Evolutionary conservation across 441 rosid species (phyloP), one percentile per base, ranked within the genome.

Genomic region (Gossypium aridum): DNA sequence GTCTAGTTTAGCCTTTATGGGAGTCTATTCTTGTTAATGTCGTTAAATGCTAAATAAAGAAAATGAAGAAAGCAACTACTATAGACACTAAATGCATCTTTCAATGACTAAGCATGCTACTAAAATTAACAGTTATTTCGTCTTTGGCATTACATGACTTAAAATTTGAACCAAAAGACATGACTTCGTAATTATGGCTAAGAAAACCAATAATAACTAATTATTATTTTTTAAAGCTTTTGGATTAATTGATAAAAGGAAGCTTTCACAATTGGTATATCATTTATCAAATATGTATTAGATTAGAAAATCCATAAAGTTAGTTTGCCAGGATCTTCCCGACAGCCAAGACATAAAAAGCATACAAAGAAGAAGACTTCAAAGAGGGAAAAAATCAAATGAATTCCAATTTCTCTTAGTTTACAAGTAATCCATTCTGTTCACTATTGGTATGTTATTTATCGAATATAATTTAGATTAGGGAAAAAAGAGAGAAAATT

Each of bases 391-490:
- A 64, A 45, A 66, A 82, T 83, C 64, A 83, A 83, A 66, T 25
- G 19, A 57, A 63, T 57, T 80, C 80, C 68, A 71, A 55, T 66
- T 76, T 80, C 37, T 77, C 82, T 13, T 53, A 70, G 31, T 80
- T 78, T 56, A 78, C 75, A 47, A 67, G 63, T 43, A 78, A 76
- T 4, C 79, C 75, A 28, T 80, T 63, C 22, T 71, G 64, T 43
- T 73, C 43, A 37, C 43, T 7, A 37, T 37, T 37, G 43, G 43
- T 37, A 37, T 37, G 9, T 37, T 37, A 37, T 37, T 37, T 37
- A 37, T 37, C 43, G 2, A 37, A 37, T 37, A 37, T 37, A 1
- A 37, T 37, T 37, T 7, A 37, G 43, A 37, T 37, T 37, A 37
- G 43, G 43, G 43, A 37, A 7, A 37, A 37, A 37, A 37, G 43